phyloP scores from a whole-genome alignment of 2,329 filamentous ascomycete species.

The Cercospora sesami region DNA sequence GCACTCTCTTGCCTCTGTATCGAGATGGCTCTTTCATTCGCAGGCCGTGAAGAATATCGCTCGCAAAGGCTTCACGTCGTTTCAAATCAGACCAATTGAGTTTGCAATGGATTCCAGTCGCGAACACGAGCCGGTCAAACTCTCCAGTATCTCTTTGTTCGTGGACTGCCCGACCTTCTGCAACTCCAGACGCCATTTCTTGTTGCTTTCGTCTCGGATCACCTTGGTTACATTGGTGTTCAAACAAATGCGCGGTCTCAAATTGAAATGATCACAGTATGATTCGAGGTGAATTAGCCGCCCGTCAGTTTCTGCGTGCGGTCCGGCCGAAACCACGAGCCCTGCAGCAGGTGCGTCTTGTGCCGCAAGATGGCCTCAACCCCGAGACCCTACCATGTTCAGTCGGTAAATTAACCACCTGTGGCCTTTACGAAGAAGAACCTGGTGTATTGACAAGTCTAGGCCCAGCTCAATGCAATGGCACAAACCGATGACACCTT shows the following conservation, averaged over 20 bases:
- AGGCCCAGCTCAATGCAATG: too few species aligned
- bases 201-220: background rate
- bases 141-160: background rate
- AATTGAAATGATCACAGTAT: conserved; percentile 44
- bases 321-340: background rate
- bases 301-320: background rate
- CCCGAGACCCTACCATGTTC: too few species aligned
- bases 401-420: too few species aligned
- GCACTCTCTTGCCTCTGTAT: conserved; percentile 46
- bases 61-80: conserved; percentile 42
- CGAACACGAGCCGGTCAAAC: background rate
- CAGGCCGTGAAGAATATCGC: conserved; percentile 42
- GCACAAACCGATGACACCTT: too few species aligned
- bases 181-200: background rate
- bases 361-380: background rate
- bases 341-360: background rate
- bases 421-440: too few species aligned
- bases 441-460: too few species aligned
- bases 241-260: conserved; percentile 40
- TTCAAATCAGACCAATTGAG: conserved; percentile 8
- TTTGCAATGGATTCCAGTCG: background rate
- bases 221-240: background rate
- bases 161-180: background rate
- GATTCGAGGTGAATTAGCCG: conserved; percentile 41
- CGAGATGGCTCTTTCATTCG: conserved; percentile 31